Conservation (phyloP, 306 rosid species). For the Gynostemma pentaphyllum region DNA sequence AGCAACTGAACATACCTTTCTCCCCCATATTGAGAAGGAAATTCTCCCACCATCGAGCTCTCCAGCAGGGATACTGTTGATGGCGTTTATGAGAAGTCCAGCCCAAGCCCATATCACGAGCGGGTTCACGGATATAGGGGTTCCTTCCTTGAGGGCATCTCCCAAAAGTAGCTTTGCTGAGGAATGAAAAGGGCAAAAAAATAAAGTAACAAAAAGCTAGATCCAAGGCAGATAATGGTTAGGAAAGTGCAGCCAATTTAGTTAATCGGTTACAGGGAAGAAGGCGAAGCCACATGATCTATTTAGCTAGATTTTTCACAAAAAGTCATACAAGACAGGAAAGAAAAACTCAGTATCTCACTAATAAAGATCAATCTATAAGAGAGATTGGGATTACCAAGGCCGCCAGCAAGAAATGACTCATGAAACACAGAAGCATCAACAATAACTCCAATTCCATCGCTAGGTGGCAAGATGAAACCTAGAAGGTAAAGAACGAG, state of each 20-base stretch:
- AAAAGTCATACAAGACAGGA: not conserved
- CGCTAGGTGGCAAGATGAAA: constrained; percentile 77
- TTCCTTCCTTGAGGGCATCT: constrained; percentile 69
- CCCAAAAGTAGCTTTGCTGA: constrained; percentile 90
- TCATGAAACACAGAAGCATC: constrained; percentile 95
- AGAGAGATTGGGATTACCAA: constrained; percentile 45
- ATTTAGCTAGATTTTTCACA: not conserved
- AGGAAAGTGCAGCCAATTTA: not conserved
- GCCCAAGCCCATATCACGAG: constrained; percentile 99
- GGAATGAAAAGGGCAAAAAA: constrained; percentile 8
- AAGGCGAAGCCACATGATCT: not conserved
- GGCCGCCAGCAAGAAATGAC: constrained; percentile 85
- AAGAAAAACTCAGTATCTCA: not conserved
- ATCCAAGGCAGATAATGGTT: not conserved
- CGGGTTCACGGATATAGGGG: constrained; percentile 82
- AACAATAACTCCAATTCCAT: constrained; percentile 71
- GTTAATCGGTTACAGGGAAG: not conserved
- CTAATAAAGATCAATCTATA: not conserved
- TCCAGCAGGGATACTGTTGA: constrained; percentile 96
- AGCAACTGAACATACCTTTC: constrained; percentile 52
- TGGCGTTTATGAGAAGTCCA: constrained; percentile 94
- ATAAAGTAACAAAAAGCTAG: not conserved
- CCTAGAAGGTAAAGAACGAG: constrained; percentile 73
- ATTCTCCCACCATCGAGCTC: constrained; percentile 97
- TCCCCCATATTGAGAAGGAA: constrained; percentile 85